Base-by-base conservation (phyloP, 305 asterid species). In the Fraxinus albicans region DNA sequence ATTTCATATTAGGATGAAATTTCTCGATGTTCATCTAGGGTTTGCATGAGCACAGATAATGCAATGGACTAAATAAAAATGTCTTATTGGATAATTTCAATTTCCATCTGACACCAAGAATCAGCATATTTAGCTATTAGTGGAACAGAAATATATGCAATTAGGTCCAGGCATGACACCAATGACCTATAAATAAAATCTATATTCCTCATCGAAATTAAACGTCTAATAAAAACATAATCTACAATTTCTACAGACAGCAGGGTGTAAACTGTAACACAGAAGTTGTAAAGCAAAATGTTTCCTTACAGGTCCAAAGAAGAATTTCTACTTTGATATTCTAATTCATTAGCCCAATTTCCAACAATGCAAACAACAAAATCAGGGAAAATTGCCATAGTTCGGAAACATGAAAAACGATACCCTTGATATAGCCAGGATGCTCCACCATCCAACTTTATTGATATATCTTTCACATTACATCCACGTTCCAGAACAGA, bases 361-460 rank as follows among this genome's bases (percentile, higher is more conserved):
- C 75, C 19, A 29, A 69, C 21, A 69, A 29, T 29, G 2, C 75
- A 69, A 69, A 63, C 73, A 25, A 9, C 73, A 69, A 29, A 29
- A 69, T 12, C 3, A 69, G 29, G 40, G 75, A 29, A 69, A 27
- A 27, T 67, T 9, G 31, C 33, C 72, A 25, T 13, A 19, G 73
- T 55, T 63, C 23, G 76, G 67, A 4, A 84, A 82, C 73, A 76
- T 60, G 23, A 82, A 85, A 76, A 75, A n/a, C 6, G 44, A 76
- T 91, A 96, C 99, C 99, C 96, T 90, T 94, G 99, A 87, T 96
- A 96, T 85, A 96, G 91, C 98, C 98, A 96, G 4, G 99, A 94
- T 53, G 98, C 98, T 90, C 99, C 99, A 23, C 99, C 99, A 72
- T 92, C 83, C 94, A 96, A 89, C 84, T 89, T 84, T 88, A 96